Evolutionary conservation across 805 yeast genomes (phyloP), one percentile per base, ranked within the genome.

Genomic region (Priceomyces castillae): DNA sequence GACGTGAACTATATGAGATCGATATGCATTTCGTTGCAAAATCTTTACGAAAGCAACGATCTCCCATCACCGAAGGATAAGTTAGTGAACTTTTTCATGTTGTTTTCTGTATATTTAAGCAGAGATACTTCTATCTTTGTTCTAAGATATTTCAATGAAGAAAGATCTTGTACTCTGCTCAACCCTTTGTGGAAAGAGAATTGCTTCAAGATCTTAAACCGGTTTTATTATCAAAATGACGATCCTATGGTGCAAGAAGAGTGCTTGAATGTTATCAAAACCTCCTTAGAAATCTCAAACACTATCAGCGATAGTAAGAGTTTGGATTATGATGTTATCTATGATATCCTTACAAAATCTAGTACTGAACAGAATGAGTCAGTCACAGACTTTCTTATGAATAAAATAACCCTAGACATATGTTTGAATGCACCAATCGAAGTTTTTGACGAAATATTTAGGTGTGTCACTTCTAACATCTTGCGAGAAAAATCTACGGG

Each of bases 121-220:
- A 62, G 64, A 1, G 61, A 58, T 3, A 62, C 65, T 9, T 67
- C 74, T n/a, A 49, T 59, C 4, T 70, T 66, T 40, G 71, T 85
- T 2, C 56, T 84, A 20, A 59, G 66, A 2, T 73, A 65, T 50
- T 82, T 78, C 55, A 61, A 64, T 3, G 65, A 68, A 10, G 77
- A 77, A 41, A 71, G 74, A 41, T 54, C 73, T 23, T 84, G 90
- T 53, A 70, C 81, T 2, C 76, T 80, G 9, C 56, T 81, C 4
- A 61, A 74, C 23, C 65, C 73, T 0, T 58, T 69, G 7, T 84
- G 90, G 86, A 62, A 63, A 37, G 67, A 61, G 2, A 77, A 78
- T 48, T 63, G 78, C 33, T 57, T 59, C 5, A 58, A 61, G 23
- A 50, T 84, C 2, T 57, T 82, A 28, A 62, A 67, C n/a, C 62